Percentiles rank a stretch among this genome's conserved stretches.
These are phyloP conservation scores for Termitomyces sp. DNA, from an alignment of 768 basidiomycete genomes.

Conservation along the genomic window DNA sequence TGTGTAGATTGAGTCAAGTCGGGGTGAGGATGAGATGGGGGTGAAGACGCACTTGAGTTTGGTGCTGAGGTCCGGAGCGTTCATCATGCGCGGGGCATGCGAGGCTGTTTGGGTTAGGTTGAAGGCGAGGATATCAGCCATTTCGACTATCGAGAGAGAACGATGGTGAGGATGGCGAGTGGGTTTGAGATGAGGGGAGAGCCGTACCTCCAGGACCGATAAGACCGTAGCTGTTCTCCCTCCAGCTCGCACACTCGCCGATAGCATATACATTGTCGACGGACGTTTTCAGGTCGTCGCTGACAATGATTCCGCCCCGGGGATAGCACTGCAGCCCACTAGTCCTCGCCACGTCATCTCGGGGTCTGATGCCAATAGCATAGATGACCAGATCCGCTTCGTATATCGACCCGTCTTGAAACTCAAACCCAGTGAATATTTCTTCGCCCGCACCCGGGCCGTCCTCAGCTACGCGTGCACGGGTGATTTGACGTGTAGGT, in stretches of 20 bases:
- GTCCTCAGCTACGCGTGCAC: neutral
- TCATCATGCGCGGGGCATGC: conserved; percentile 35
- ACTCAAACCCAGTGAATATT: conserved; percentile 43
- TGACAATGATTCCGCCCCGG: conserved; percentile 56
- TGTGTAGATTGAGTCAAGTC: neutral
- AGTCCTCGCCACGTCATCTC: conserved; percentile 57
- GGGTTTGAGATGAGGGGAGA: too few species aligned
- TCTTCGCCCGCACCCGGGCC: conserved; percentile 14
- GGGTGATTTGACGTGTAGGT: conserved; percentile 5
- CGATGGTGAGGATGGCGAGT: conserved; percentile 20
- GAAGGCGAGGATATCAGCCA: conserved; percentile 73
- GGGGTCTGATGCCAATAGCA: conserved; percentile 67
- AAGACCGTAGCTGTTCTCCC: conserved; percentile 63
- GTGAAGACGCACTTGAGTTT: conserved; percentile 44
- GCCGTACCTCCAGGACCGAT: conserved; percentile 57
- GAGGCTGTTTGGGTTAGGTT: conserved; percentile 56
- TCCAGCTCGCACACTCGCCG: conserved; percentile 74
- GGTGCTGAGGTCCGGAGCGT: conserved; percentile 64
- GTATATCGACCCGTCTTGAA: conserved; percentile 43
- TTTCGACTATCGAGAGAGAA: conserved; percentile 38
- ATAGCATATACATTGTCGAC: conserved; percentile 64
- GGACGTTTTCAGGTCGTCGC: conserved; percentile 54
- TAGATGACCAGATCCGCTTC: conserved; percentile 56
- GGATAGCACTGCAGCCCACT: conserved; percentile 44
- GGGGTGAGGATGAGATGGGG: neutral